Conservation (phyloP, 192 early-diverging fungal genomes). For the Coemansia sp. region DNA sequence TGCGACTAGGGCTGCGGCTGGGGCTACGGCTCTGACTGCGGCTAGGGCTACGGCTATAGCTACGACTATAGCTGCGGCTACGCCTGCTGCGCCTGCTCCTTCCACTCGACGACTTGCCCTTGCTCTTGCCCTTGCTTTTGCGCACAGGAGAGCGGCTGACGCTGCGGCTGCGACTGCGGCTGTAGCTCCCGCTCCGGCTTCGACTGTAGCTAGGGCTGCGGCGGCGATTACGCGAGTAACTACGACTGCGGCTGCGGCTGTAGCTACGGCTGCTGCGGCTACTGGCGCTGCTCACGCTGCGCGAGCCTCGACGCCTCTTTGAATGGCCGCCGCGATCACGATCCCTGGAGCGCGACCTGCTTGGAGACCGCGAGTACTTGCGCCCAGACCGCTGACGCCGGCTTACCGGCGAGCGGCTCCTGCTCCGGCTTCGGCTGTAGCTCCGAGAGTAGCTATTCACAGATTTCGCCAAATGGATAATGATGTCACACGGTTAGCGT, state of each 20-base stretch:
- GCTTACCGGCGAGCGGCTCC: slow-evolving; percentile 26
- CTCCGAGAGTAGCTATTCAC: slow-evolving; percentile 27
- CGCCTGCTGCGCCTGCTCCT: slow-evolving; percentile 2
- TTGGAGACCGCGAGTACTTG: slow-evolving; percentile 16
- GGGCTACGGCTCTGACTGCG: slow-evolving; percentile 1
- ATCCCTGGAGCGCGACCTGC: slow-evolving; percentile 5
- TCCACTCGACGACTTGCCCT: neutral
- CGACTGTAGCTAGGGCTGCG: slow-evolving; percentile 12
- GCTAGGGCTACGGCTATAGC: slow-evolving; percentile 8
- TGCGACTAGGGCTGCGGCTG: slow-evolving; percentile 20
- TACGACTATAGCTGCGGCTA: slow-evolving; percentile 1
- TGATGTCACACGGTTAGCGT: neutral
- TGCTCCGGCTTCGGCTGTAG: slow-evolving; percentile 31
- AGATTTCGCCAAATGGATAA: neutral
- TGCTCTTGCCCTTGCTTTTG: slow-evolving; percentile 1
- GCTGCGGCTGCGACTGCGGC: neutral
- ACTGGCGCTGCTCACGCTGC: slow-evolving; percentile 12
- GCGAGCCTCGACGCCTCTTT: slow-evolving; percentile 10
- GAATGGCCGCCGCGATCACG: slow-evolving; percentile 11
- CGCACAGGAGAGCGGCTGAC: slow-evolving; percentile 7
- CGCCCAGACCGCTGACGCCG: slow-evolving; percentile 18
- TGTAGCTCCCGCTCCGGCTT: neutral
- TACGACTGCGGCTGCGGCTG: slow-evolving; percentile 10
- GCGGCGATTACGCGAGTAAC: slow-evolving; percentile 1
- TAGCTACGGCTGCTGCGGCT: slow-evolving; percentile 14